Evolutionary conservation across 345 rosid genomes (phyloP).

Genomic region (Hevea brasiliensis): DNA sequence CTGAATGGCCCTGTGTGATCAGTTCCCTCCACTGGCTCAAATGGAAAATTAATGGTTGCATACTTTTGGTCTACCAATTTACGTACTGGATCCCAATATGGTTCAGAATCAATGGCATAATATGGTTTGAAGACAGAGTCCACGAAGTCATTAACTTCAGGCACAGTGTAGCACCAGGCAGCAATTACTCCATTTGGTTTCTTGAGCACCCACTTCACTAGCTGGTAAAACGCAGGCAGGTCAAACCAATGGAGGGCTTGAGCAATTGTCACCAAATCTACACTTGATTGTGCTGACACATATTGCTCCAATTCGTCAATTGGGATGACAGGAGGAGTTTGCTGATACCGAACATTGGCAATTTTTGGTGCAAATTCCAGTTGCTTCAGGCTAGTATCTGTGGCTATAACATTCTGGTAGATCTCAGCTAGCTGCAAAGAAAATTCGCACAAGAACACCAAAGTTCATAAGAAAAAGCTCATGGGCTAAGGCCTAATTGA

Average conservation of each 20-base stretch:
- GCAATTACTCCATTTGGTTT: slow-evolving; percentile 76
- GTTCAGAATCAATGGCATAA: slow-evolving; percentile 36
- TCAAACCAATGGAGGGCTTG: slow-evolving; percentile 88
- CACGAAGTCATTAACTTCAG: slow-evolving; percentile 49
- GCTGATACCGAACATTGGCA: slow-evolving; percentile 56
- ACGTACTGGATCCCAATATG: slow-evolving; percentile 62
- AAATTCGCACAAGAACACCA: background rate
- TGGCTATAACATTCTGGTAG: slow-evolving; percentile 65
- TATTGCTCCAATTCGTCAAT: slow-evolving; percentile 37
- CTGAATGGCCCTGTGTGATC: slow-evolving; percentile 54
- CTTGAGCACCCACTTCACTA: slow-evolving; percentile 62
- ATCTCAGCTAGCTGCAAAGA: slow-evolving; percentile 58
- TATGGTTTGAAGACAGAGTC: slow-evolving; percentile 53
- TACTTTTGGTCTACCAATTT: slow-evolving; percentile 62
- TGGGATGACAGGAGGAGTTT: slow-evolving; percentile 55
- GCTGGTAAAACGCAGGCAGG: slow-evolving; percentile 50
- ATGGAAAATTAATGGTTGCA: slow-evolving; percentile 57
- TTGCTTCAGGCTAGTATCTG: slow-evolving; percentile 80
- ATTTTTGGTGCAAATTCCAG: slow-evolving; percentile 59
- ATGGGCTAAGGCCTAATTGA: too few relatives aligned
- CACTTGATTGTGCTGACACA: slow-evolving; percentile 44
- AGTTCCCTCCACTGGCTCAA: slow-evolving; percentile 54
- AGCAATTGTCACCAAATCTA: slow-evolving; percentile 66
- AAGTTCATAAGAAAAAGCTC: background rate
- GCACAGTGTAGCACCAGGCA: slow-evolving; percentile 82